phyloP scores from a whole-genome alignment of 805 yeast species.

The Candida loeiensis region DNA sequence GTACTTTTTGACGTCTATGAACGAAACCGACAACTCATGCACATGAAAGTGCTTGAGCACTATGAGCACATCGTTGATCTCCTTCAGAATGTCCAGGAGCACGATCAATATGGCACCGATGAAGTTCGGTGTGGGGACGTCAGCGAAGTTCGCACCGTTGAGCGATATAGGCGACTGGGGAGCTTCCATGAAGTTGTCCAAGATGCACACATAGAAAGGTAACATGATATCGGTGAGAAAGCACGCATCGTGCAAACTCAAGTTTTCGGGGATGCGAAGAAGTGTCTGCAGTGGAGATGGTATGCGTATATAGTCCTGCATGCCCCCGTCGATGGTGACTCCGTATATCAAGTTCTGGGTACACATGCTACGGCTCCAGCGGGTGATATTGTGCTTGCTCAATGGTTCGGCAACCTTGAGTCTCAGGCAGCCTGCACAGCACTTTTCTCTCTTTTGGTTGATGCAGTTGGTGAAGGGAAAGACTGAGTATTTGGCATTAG shows the following conservation, averaged over 20 bases:
- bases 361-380: constrained; percentile 20
- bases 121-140: background rate
- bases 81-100: constrained; percentile 25
- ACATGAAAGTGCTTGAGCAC: constrained; percentile 26
- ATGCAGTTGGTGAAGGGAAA: constrained; percentile 35
- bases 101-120: constrained; percentile 23
- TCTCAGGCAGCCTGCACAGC: constrained; percentile 20
- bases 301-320: constrained; percentile 34
- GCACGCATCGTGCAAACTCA: constrained; percentile 36
- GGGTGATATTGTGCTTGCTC: constrained; percentile 11
- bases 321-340: constrained; percentile 35
- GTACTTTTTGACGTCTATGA: constrained; percentile 11
- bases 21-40: constrained; percentile 9
- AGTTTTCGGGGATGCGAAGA: constrained; percentile 26
- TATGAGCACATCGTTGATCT: constrained; percentile 37
- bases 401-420: constrained; percentile 4
- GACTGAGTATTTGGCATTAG: constrained; percentile 21
- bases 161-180: constrained; percentile 1
- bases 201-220: constrained; percentile 31
- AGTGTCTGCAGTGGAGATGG: constrained; percentile 22
- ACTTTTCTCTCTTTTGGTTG: constrained; percentile 16
- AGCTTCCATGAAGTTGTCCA: constrained; percentile 14
- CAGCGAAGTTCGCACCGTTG: background rate
- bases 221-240: constrained; percentile 31
- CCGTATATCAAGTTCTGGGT: constrained; percentile 26